Evolutionary conservation across 176 grass and related monocot genomes (phyloP), one percentile per base, ranked within the genome.

Genomic region (Aegilops umbellulata): DNA sequence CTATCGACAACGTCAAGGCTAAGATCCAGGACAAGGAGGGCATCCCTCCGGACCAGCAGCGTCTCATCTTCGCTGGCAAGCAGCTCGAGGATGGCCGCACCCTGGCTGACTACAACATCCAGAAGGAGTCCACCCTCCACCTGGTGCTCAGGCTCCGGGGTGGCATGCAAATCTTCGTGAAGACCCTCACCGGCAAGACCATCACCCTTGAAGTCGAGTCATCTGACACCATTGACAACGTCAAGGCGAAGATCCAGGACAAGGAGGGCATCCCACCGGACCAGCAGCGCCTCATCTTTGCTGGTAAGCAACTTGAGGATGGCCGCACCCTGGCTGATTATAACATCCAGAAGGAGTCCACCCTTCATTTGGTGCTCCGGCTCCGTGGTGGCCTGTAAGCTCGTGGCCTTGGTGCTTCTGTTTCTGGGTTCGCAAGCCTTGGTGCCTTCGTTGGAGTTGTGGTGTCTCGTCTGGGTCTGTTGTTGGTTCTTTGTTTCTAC

Each of bases 261-360:
- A 95, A 95, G 88, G 93, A 95, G 55, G 93, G 90, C 0, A 92
- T 94, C n/a, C 92, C 92, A 2, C 92, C 89, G 1, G 92, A 94
- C 70, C 89, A 94, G 89, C 92, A 94, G 78, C 85, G 92, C 1
- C 80, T 94, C 3, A 94, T 94, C 26, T 94, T 94, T 0, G 92
- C 92, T 0, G 92, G 92, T 0, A 95, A 95, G 83, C 93, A 95
- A 49, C 90, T 95, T 0, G 94, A 95, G 94, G 94, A 95, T 3
- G 94, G 94, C 15, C 91, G 94, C 3, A 95, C 91, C 57, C 49
- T 95, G 0, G 94, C 94, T 0, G 91, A 95, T 25, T 93, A 95
- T 60, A 95, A 90, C 83, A 95, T 95, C 34, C 93, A 95, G 49
- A 95, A 95, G 90, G 93, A 95, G 36, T 95, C 93, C 0, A 95